phyloP scores from a whole-genome alignment of 2,329 filamentous ascomycete genomes.

The Hymenoscyphus occultus region DNA sequence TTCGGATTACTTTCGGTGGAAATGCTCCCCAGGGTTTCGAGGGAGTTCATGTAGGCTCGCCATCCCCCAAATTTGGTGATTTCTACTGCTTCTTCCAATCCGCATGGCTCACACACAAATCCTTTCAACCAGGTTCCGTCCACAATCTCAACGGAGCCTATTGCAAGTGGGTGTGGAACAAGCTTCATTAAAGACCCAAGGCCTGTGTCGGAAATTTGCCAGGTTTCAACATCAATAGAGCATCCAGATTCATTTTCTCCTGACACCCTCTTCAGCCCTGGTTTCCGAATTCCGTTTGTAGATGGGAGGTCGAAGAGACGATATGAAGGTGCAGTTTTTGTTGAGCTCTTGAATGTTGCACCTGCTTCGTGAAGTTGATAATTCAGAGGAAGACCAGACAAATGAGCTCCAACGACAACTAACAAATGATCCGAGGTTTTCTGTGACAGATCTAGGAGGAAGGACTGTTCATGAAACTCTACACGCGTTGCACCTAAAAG shows the following conservation, averaged over 20 bases:
- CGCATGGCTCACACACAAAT: slow-evolving; percentile 38
- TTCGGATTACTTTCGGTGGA: not conserved
- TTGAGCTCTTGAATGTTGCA: slow-evolving; percentile 28
- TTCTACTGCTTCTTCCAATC: not conserved
- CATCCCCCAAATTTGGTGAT: slow-evolving; percentile 11
- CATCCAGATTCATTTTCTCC: slow-evolving; percentile 23
- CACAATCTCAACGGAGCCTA: slow-evolving; percentile 39
- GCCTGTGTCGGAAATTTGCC: slow-evolving; percentile 35
- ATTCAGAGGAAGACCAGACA: slow-evolving; percentile 38
- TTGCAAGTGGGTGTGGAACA: slow-evolving; percentile 37
- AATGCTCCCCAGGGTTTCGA: not conserved
- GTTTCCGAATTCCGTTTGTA: slow-evolving; percentile 28
- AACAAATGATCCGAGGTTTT: slow-evolving; percentile 12
- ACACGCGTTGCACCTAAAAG: slow-evolving; percentile 2
- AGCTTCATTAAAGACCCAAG: slow-evolving; percentile 38
- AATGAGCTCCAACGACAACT: slow-evolving; percentile 40
- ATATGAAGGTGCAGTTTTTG: slow-evolving; percentile 36
- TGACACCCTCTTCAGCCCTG: slow-evolving; percentile 35
- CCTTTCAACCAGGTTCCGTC: slow-evolving; percentile 39
- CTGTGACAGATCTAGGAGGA: not conserved
- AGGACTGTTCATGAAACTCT: not conserved
- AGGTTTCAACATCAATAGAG: slow-evolving; percentile 39
- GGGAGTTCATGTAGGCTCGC: slow-evolving; percentile 8
- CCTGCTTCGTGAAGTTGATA: slow-evolving; percentile 37
- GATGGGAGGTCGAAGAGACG: slow-evolving; percentile 34